Evolutionary conservation across 108 stramenopile genomes (phyloP), one percentile per base, ranked within the genome.

Genomic region (Pseudonitzschia multiseries): DNA sequence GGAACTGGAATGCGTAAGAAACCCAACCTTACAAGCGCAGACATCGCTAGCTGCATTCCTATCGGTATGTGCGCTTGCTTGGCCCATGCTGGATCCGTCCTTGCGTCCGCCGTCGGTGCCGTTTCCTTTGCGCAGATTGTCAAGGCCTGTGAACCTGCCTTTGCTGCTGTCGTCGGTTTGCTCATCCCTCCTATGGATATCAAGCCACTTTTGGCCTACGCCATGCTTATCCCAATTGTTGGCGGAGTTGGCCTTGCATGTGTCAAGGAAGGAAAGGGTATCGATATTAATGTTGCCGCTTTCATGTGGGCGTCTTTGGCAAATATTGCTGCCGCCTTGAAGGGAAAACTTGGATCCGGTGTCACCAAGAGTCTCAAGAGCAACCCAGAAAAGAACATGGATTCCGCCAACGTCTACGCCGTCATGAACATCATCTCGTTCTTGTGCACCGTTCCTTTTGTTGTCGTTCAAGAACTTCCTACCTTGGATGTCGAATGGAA

Each of bases 71-170:
- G 84, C 65, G 89, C 89, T 27, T 89, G 81, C 61, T 59, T 90
- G 21, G 84, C 86, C 42, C 92, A 93, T 71, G 85, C 83, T 75
- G 92, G 92, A 57, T 86, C 89, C 53, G 92, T 93, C 36, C 82
- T 93, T 69, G 89, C 92, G 72, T 91, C 97, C 63, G 95, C 93
- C 70, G 96, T 96, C 36, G 97, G 96, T 18, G 95, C 96, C 63
- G 97, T 98, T 28, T 92, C 91, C 72, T 98, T 98, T 76, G 93
- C 96, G 28, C 97, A 98, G 75, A 97, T 98, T 73, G 96, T 98
- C 65, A 98, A 98, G 83, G 97, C 97, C 27, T 91, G 91, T 72
- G 97, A 98, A 82, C 97, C 97, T 20, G 93, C 91, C 54, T 97
- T 98, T 77, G 94, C 96, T 33, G 97, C 96, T 13, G 78, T 89